These are phyloP conservation scores for Vanrija sp. DNA, from an alignment of 1,284 basidiomycete species.

Conservation along the genomic window DNA sequence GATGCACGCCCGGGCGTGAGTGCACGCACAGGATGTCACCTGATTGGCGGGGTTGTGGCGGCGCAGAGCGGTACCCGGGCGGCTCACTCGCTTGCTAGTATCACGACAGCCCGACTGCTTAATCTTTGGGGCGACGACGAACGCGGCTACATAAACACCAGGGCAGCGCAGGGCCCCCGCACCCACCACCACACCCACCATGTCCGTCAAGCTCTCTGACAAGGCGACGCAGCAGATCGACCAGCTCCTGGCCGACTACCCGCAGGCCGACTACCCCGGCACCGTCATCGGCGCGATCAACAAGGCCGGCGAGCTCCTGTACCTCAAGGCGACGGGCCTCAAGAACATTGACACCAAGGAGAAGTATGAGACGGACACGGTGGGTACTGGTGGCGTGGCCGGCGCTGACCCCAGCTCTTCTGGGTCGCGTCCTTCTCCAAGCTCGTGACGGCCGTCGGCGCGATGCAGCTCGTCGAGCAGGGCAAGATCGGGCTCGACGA, in stretches of 20 bases:
- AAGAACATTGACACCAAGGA: conserved; percentile 14
- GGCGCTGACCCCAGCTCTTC: conserved; percentile 11
- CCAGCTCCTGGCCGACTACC: conserved; percentile 7
- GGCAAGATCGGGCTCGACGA: conserved; percentile 26
- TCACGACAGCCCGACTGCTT: too few species aligned
- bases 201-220: conserved; percentile 11
- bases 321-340: conserved; percentile 8
- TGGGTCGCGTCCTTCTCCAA: conserved; percentile 20
- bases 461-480: conserved; percentile 31
- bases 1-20: too few species aligned
- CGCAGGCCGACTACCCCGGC: conserved; percentile 5
- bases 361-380: conserved; percentile 11
- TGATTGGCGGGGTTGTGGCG: too few species aligned
- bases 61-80: too few species aligned
- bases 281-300: conserved; percentile 12
- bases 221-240: conserved; percentile 9
- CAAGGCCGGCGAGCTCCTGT: conserved; percentile 11
- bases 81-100: too few species aligned
- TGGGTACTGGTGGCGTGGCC: neutral
- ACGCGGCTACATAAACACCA: too few species aligned
- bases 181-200: conserved; percentile 4
- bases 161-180: too few species aligned
- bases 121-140: too few species aligned
- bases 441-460: conserved; percentile 3
- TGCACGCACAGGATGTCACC: too few species aligned